Base-by-base conservation (phyloP, 2,329 filamentous ascomycete genomes). In the Niveomyces coronatus region DNA sequence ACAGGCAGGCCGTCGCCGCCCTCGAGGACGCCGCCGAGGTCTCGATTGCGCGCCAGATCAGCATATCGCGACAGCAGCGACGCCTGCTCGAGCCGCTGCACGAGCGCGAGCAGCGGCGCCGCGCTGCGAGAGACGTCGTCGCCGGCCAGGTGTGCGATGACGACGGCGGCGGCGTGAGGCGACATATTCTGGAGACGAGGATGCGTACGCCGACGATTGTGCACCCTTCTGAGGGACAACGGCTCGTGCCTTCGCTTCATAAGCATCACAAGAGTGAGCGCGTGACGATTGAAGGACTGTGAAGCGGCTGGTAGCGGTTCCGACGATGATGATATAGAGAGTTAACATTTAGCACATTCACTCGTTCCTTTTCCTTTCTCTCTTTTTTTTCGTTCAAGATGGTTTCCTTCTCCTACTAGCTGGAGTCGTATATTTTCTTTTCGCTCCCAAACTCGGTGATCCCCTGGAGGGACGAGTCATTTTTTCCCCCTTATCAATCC, bases 1-100 rank as follows among this genome's bases (percentile, higher is more conserved):
- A 29, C 16, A 39, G 17, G 19, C 22, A 22, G 15, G 38, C 30
- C 8, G 32, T 24, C 19, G 38, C 31, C 10, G 63, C 60, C 6
- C 55, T 72, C 11, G 67, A 69, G 45, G 67, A 67, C 30, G 73
- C 76, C 2, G 76, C 79, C 4, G 72, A 81, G 54, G 65, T 79
- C 31, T 81, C 76, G 2, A 82, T 83, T 47, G 78, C 78, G 0
- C 65, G 79, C 2, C 77, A 82, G 53, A 80, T 83, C 46, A 79
- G 73, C 46, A 63, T 82, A 18, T 79, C 76, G 10, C 62, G 70
- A 10, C 67, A 76, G 54, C 79, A 82, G 54, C 64, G 72, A 14
- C 68, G 71, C 49, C 58, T 80, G 44, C 58, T 81, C 14, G 65
- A 70, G n/a, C 73, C 74, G 10, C 56, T 76, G 27, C 62, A 68